phyloP scores from a whole-genome alignment of 2,329 filamentous ascomycete genomes.

The Paraphaeosphaeria sporulosa region DNA sequence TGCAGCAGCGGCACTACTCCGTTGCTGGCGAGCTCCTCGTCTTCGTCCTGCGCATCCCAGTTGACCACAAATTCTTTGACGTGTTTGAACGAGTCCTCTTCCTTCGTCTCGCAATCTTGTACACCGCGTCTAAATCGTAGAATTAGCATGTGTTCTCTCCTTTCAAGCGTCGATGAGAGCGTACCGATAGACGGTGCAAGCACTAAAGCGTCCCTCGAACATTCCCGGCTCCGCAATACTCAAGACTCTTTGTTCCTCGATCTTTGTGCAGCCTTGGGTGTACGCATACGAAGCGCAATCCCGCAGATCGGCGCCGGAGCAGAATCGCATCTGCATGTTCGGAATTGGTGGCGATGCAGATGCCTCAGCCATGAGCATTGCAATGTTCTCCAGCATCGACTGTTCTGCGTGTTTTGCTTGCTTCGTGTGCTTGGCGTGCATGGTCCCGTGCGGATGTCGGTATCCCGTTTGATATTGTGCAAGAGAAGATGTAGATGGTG shows the following conservation, averaged over 20 bases:
- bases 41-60: background rate
- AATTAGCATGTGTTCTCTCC: background rate
- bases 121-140: constrained; percentile 1
- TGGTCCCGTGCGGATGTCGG: constrained; percentile 2
- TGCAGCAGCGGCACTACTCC: constrained; percentile 1
- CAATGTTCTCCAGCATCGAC: constrained; percentile 1
- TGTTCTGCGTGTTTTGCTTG: too few relatives aligned
- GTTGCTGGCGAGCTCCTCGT: background rate
- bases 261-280: background rate
- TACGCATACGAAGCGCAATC: constrained; percentile 1
- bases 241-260: background rate
- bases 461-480: background rate
- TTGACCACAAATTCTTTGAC: constrained; percentile 5
- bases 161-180: background rate
- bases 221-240: constrained; percentile 4
- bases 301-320: background rate
- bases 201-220: constrained; percentile 2
- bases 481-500: background rate
- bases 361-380: background rate
- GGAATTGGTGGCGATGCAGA: background rate
- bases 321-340: constrained; percentile 5
- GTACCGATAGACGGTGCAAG: constrained; percentile 4
- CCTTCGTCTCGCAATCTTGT: background rate
- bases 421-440: background rate
- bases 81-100: background rate